Percentiles rank a stretch among this genome's conserved stretches.
These are phyloP conservation scores for Cucumis hystrix DNA, from an alignment of 306 rosid genomes.

Conservation along the genomic window DNA sequence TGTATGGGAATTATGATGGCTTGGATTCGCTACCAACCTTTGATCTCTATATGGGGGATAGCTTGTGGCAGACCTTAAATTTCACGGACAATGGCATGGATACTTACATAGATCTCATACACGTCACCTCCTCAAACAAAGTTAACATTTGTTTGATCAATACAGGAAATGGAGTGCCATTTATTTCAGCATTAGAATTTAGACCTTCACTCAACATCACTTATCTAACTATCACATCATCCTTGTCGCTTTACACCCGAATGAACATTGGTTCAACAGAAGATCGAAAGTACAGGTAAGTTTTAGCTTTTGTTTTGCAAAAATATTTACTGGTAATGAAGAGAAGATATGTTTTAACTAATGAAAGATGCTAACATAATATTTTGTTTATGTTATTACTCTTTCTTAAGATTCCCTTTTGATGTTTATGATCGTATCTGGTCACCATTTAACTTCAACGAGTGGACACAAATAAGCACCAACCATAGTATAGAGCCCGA, in stretches of 20 bases:
- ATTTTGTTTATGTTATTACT: neutral
- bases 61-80: neutral
- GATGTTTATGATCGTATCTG: conserved; percentile 28
- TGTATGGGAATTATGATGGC: conserved; percentile 10
- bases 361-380: neutral
- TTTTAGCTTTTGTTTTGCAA: neutral
- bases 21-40: neutral
- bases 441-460: neutral
- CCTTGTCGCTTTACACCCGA: neutral
- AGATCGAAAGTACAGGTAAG: neutral
- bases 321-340: neutral
- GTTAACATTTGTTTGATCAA: conserved; percentile 8
- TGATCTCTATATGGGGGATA: conserved; percentile 5
- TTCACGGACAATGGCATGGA: neutral
- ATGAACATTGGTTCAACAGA: neutral
- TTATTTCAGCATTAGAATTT: conserved; percentile 8
- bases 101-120: neutral
- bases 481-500: neutral
- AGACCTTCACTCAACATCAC: neutral
- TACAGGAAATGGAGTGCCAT: conserved; percentile 4
- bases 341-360: neutral
- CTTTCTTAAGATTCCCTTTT: conserved; percentile 11
- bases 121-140: neutral
- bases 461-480: neutral
- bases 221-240: neutral